Conservation (phyloP, 345 rosid species). For the Eucalyptus lansdowneana region DNA sequence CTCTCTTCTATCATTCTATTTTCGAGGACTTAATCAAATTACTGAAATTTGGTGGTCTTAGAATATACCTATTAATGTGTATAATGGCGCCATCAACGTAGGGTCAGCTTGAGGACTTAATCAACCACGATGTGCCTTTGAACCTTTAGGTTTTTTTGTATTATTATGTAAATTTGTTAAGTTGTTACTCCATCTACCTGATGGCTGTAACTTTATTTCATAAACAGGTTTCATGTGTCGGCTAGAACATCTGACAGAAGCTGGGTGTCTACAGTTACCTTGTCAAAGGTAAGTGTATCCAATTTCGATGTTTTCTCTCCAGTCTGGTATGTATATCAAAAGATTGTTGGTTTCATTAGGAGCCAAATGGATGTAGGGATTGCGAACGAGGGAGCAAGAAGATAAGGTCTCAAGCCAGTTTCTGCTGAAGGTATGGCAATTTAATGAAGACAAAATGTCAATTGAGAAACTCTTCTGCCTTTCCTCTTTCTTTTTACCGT, state of each 20-base stretch:
- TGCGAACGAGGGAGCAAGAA: conserved; percentile 70
- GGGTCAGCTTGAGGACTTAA: background rate
- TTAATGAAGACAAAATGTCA: background rate
- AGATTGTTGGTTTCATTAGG: background rate
- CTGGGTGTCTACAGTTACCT: conserved; percentile 52
- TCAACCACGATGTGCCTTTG: background rate
- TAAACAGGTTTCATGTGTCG: conserved; percentile 55
- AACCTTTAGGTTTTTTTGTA: background rate
- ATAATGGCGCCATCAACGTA: background rate
- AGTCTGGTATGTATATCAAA: background rate
- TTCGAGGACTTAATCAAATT: background rate
- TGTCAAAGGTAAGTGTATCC: conserved; percentile 43
- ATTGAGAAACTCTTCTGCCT: background rate
- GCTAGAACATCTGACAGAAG: conserved; percentile 53
- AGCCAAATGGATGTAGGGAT: conserved; percentile 24
- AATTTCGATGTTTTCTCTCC: background rate
- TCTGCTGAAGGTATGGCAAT: conserved; percentile 52
- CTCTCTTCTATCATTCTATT: background rate
- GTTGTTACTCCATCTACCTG: background rate
- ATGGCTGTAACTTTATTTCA: background rate
- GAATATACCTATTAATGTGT: background rate
- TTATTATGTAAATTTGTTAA: background rate
- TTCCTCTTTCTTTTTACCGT: background rate
- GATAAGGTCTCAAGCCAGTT: conserved; percentile 65
- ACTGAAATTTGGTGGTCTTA: background rate